phyloP scores from a whole-genome alignment of 805 yeast genomes.

The Zygoascus tannicola region DNA sequence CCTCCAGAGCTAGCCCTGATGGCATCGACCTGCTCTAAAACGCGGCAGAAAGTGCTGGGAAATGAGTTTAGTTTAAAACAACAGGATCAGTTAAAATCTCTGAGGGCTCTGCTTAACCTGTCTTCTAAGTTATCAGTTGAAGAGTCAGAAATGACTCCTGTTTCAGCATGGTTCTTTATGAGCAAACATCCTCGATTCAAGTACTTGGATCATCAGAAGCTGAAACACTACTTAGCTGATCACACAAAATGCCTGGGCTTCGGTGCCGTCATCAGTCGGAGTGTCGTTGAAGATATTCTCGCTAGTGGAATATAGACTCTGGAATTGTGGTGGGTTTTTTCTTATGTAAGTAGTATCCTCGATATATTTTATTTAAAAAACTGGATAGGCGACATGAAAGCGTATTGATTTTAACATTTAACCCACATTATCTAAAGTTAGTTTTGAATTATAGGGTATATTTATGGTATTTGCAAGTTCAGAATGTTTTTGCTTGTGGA shows the following conservation, averaged over 20 bases:
- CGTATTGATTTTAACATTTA: too few species aligned
- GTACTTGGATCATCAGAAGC: conserved; percentile 1
- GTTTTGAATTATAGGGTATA: too few species aligned
- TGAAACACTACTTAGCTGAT: conserved; percentile 1
- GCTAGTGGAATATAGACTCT: not conserved
- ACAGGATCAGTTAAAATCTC: not conserved
- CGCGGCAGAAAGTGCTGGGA: conserved; percentile 2
- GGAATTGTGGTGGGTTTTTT: too few species aligned
- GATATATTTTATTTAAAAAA: too few species aligned
- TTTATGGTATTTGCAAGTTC: too few species aligned
- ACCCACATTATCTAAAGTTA: too few species aligned
- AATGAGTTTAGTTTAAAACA: not conserved
- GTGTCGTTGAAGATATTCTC: not conserved
- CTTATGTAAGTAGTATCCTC: too few species aligned
- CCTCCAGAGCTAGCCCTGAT: not conserved
- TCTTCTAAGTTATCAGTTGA: conserved; percentile 4
- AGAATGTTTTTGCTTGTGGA: too few species aligned
- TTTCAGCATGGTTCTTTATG: conserved; percentile 6
- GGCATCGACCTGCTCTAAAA: conserved; percentile 3
- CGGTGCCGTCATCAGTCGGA: conserved; percentile 2
- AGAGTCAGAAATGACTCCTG: conserved; percentile 8
- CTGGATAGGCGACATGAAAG: too few species aligned
- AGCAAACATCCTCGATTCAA: conserved; percentile 5
- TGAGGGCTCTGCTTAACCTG: not conserved
- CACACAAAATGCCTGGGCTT: conserved; percentile 6